Percentiles rank a stretch among this genome's conserved stretches.
Evolutionary conservation across 805 yeast species (phyloP).

Genomic region (Metschnikowia reukaufii): DNA sequence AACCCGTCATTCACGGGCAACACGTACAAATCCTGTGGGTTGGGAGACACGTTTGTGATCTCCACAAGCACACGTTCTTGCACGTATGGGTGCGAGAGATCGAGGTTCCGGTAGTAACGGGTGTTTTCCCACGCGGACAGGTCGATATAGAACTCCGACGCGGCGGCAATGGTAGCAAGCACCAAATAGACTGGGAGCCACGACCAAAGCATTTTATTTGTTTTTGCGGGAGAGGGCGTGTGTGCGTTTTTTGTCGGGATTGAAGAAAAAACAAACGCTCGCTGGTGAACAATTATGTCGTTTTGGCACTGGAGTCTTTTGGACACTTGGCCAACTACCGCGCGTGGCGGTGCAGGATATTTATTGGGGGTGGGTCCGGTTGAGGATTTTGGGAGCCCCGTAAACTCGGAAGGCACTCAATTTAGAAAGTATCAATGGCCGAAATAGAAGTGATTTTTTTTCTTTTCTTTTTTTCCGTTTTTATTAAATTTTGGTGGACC

Average conservation of each 20-base stretch:
- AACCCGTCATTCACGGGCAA: slow-evolving; percentile 56
- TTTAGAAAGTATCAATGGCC: too few species aligned
- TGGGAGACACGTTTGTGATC: slow-evolving; percentile 55
- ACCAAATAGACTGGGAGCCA: slow-evolving; percentile 15
- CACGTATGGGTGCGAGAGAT: slow-evolving; percentile 63
- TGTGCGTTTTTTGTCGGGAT: too few species aligned
- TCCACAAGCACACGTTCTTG: slow-evolving; percentile 59
- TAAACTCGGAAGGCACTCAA: too few species aligned
- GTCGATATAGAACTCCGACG: slow-evolving; percentile 11
- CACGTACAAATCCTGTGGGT: slow-evolving; percentile 56
- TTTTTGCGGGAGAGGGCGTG: too few species aligned
- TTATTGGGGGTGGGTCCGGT: background rate
- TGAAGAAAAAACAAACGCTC: too few species aligned
- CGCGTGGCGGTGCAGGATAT: background rate
- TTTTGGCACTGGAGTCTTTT: background rate
- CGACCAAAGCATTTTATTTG: slow-evolving; percentile 14
- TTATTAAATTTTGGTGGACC: too few species aligned
- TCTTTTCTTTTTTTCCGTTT: too few species aligned
- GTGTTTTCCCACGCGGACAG: slow-evolving; percentile 53
- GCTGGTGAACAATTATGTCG: background rate
- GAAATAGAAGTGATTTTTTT: too few species aligned
- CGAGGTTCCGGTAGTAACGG: slow-evolving; percentile 56
- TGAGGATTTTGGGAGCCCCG: too few species aligned
- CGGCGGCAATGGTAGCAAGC: slow-evolving; percentile 10
- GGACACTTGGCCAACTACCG: slow-evolving; percentile 5